A percentile compares a stretch with the other conserved stretches of the same genome.
Evolutionary conservation across 495 filamentous ascomycete genomes (phyloP).

Genomic region (Cenococcum geophilum): DNA sequence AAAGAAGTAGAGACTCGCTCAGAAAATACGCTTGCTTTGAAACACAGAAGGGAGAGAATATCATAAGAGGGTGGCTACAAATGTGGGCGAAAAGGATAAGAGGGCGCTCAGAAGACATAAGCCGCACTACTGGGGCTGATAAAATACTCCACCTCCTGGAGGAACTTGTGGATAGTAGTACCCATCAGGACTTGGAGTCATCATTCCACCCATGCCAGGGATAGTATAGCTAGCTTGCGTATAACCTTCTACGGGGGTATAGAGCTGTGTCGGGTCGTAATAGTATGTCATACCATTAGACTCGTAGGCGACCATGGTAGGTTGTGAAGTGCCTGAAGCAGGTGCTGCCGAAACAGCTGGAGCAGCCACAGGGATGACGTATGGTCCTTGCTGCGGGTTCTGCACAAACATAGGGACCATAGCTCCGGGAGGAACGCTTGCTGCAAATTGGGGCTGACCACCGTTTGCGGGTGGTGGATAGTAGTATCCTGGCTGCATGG

Average conservation of each 20-base stretch:
- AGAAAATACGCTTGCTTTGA: neutral
- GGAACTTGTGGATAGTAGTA: constrained; percentile 65
- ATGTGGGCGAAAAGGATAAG: too few species aligned
- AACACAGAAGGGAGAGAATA: neutral
- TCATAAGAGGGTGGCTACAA: neutral
- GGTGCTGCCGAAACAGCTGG: constrained; percentile 40
- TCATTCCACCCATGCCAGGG: constrained; percentile 71
- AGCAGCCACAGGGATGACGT: constrained; percentile 29
- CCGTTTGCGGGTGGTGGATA: constrained; percentile 30
- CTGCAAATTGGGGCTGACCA: constrained; percentile 23
- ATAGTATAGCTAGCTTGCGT: constrained; percentile 47
- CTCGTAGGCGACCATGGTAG: constrained; percentile 81
- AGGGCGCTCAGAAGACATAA: too few species aligned
- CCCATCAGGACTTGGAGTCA: constrained; percentile 60
- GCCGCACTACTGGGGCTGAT: constrained; percentile 48
- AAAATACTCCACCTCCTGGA: constrained; percentile 53
- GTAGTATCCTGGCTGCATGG: constrained; percentile 46
- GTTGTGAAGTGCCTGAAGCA: constrained; percentile 43
- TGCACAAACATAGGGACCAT: constrained; percentile 34
- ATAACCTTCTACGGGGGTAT: constrained; percentile 48
- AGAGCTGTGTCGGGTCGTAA: constrained; percentile 69
- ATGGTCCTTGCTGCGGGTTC: constrained; percentile 23
- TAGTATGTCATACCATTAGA: constrained; percentile 94
- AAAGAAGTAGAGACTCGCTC: too few species aligned
- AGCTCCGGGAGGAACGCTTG: constrained; percentile 13